Evolutionary conservation across 1,284 basidiomycete species (phyloP), one percentile per base, ranked within the genome.

Genomic region (Papiliotrema nemorosa): DNA sequence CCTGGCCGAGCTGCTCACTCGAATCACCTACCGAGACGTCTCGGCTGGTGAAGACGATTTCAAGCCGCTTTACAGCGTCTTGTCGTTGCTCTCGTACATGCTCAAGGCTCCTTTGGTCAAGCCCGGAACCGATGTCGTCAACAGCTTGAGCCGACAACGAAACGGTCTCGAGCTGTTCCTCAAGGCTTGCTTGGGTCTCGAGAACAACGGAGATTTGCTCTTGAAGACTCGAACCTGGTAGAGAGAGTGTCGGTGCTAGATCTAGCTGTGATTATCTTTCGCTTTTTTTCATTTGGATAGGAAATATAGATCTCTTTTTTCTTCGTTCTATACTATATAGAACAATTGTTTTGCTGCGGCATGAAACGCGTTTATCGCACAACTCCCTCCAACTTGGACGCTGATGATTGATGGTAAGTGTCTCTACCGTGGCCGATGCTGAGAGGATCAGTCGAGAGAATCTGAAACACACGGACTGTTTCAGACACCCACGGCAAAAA

Each of bases 91-190:
- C 50, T 88, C 85, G 47, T 96, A 92, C 81, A 94, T 94, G 90
- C 86, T 94, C 78, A 94, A 97, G 82, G 93, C 94, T 0, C 92
- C 94, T 25, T 82, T 97, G 63, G 92, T 96, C 78, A 97, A 97
- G 82, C 92, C 91, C 58, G 93, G 81, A 57, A 87, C 86, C 40
- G 89, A 91, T 66, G 91, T 97, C 60, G 87, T 97, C 77, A 98
- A 98, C 84, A 88, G 86, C 66, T 82, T 97, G 62, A 87, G 86
- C 77, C 84, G 93, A 73, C 94, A 98, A 81, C 84, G 92, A 69
- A 89, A 91, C 57, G 94, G 90, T 20, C 84, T 97, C 58, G 94
- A 97, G 77, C 80, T 83, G 55, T 75, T 74, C 61, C 58, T 73
- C 54, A 73, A 73, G 81, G 90, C 91, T 40, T 94, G 90, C 76